Evolutionary conservation across 2,329 filamentous ascomycete genomes (phyloP).

Genomic region (Fusarium pseudonygamai): DNA sequence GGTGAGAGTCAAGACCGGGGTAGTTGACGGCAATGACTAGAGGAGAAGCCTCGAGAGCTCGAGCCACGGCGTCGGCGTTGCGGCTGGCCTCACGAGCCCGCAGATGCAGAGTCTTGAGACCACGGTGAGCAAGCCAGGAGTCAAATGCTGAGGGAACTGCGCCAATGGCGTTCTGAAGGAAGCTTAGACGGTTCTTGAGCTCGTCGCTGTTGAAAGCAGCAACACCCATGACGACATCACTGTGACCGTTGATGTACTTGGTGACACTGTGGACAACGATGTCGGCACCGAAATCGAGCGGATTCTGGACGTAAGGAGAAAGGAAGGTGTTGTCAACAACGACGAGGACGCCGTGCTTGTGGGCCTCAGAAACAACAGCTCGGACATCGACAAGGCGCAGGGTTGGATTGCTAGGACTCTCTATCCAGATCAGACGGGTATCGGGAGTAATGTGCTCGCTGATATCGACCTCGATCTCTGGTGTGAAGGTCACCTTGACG

Average conservation of each 20-base stretch:
- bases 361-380: slow-evolving; percentile 82
- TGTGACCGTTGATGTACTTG: slow-evolving; percentile 99
- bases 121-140: slow-evolving; percentile 96
- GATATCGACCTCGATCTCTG: slow-evolving; percentile 89
- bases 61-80: slow-evolving; percentile 83
- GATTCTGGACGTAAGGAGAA: slow-evolving; percentile 96
- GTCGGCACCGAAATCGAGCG: slow-evolving; percentile 92
- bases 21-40: slow-evolving; percentile 94
- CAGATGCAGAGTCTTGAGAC: slow-evolving; percentile 95
- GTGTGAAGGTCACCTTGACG: slow-evolving; percentile 93
- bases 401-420: slow-evolving; percentile 94
- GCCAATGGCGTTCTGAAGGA: slow-evolving; percentile 97
- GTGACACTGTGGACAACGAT: slow-evolving; percentile 97
- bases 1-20: slow-evolving; percentile 88
- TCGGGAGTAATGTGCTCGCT: slow-evolving; percentile 83
- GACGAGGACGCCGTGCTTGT: slow-evolving; percentile 88
- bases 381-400: slow-evolving; percentile 92
- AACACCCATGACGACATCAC: slow-evolving; percentile 96
- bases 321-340: slow-evolving; percentile 99
- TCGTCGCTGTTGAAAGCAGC: slow-evolving; percentile 92
- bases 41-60: slow-evolving; percentile 79
- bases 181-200: slow-evolving; percentile 79
- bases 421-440: slow-evolving; percentile 96
- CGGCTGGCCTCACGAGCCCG: slow-evolving; percentile 84
- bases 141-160: slow-evolving; percentile 95